Evolutionary conservation across 768 basidiomycete species (phyloP), one percentile per base, ranked within the genome.

Genomic region (Boletus insuetus): DNA sequence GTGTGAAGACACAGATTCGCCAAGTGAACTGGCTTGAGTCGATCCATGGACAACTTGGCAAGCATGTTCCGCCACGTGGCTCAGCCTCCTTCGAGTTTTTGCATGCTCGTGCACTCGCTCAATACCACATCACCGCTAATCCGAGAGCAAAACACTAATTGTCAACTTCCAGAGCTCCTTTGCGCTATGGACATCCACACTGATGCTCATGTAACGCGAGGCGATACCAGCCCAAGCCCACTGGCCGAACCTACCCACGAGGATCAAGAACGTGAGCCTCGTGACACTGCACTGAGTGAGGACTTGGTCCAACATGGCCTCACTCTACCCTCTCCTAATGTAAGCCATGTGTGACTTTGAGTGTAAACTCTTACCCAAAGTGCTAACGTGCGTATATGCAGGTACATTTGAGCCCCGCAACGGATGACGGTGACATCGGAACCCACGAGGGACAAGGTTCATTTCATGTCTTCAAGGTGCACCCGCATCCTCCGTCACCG

Each of bases 21-120:
- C 38, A 24, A 24, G 24, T 24, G 24, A 24, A 24, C 19, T 14
- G 31, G 24, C 42, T 39, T 9, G 24, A 34, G 17, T 34, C 24
- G 40, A 14, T 34, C 45, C 16, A 6, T 22, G 32, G 32, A 5
- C 24, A 24, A 24, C 24, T 24, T 3, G 24, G 24, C 24, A 24
- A 6, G 24, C 24, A 29, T 29, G 34, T 12, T 35, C 14, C 4
- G 24, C 35, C 64, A 65, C 64, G 64, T 65, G 64, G 66, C 46
- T 12, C 11, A 3, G 12, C 22, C 3, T 39, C 41, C 13, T 35
- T 35, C 32, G 14, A 14, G 34, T 35, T 29, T 29, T 29, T 29
- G 29, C 29, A 8, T 29, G 29, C 34, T 35, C 3, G 34, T 5
- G 26, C 35, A 39, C 45, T 34, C 45, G 39, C n/a, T 45, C 29